Conservation (phyloP, 345 rosid species). For the Citrus medica region DNA sequence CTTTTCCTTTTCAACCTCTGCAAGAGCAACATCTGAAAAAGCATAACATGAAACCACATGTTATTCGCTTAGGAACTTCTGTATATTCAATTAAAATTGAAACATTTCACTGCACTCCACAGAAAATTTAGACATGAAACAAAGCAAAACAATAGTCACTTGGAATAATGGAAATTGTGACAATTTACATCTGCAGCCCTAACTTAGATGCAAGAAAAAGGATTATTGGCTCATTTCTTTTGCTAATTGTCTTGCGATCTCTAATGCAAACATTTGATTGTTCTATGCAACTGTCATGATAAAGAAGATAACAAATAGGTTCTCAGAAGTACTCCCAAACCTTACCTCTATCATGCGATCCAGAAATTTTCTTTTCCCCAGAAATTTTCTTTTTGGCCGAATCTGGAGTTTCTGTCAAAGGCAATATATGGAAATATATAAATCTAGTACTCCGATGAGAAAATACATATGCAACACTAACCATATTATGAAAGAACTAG, state of each 20-base stretch:
- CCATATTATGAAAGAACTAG: not conserved
- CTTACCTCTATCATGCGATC: conserved; percentile 73
- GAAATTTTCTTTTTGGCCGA: conserved; percentile 33
- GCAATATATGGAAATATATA: not conserved
- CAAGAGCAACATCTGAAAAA: conserved; percentile 72
- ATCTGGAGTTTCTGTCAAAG: conserved; percentile 55
- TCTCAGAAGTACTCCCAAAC: not conserved
- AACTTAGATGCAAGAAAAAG: not conserved
- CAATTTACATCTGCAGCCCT: too few relatives aligned
- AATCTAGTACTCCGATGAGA: not conserved
- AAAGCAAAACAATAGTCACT: not conserved
- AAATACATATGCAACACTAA: not conserved
- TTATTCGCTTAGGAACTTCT: not conserved
- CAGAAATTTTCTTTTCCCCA: conserved; percentile 27
- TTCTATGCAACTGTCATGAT: not conserved
- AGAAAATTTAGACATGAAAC: not conserved
- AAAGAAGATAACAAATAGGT: not conserved
- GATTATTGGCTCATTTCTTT: not conserved
- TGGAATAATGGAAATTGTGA: not conserved
- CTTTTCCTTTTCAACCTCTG: conserved; percentile 77
- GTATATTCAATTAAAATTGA: not conserved
- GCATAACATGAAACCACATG: not conserved
- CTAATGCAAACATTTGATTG: not conserved
- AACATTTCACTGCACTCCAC: not conserved
- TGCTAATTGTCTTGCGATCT: not conserved